Evolutionary conservation across 768 basidiomycete species (phyloP), one percentile per base, ranked within the genome.

Genomic region (Cystofilobasidium macerans): DNA sequence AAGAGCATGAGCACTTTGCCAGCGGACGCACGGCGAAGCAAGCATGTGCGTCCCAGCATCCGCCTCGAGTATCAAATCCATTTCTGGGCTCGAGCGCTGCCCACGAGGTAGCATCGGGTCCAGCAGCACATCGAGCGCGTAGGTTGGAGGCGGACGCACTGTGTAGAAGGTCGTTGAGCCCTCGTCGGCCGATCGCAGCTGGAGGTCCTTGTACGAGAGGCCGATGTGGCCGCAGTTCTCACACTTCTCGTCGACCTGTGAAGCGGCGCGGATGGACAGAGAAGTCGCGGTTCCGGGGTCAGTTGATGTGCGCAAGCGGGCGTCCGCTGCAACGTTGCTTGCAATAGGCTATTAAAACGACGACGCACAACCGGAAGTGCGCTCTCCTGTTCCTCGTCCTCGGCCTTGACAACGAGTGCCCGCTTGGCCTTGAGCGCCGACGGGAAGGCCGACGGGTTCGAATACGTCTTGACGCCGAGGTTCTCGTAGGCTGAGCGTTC

Each of bases 401-500:
- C 68, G 75, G 82, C 35, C 78, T 83, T 80, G 71, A 84, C 81
- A 51, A 82, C 77, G 40, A 89, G 85, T 0, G 90, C 95, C 76
- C 93, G 89, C 64, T 89, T 89, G 71, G 93, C 88, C 72, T 86
- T 79, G 67, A 98, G 76, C 0, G 85, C 82, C 32, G 89, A 92
- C 0, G 95, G 94, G 75, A 98, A 97, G 3, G 95, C 94, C 63
- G 92, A 89, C 0, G 91, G 88, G 69, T 91, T 88, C 11, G 93
- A 95, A 30, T 84, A 85, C 0, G 95, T 98, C 61, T 85, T 84
- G 57, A 93, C 90, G 69, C 87, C 84, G 33, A 86, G 86, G 76
- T 90, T 88, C 71, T 97, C 92, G 75, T 94, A 98, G 3, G 90
- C 92, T 95, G 70, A 6, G n/a, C 36, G 36, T 14, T 7, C 14